Evolutionary conservation across 106 monocot species (phyloP).

Genomic region (Allium sativum): DNA sequence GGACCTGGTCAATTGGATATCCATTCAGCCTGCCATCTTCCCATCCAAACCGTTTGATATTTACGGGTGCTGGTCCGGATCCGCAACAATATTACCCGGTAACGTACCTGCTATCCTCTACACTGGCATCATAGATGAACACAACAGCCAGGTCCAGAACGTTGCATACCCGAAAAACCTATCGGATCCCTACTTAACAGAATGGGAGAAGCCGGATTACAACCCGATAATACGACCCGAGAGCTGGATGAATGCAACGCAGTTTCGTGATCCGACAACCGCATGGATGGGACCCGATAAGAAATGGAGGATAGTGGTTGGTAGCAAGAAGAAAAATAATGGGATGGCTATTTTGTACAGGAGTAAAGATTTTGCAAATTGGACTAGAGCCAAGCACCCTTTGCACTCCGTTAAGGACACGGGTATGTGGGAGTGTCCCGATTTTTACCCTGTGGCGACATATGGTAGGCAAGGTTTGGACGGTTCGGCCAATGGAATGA

Average conservation of each 20-base stretch:
- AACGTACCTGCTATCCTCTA: conserved; percentile 57
- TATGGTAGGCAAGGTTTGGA: conserved; percentile 17
- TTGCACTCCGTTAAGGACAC: conserved; percentile 35
- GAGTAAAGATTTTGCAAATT: conserved; percentile 52
- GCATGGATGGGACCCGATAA: conserved; percentile 45
- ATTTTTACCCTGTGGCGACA: conserved; percentile 57
- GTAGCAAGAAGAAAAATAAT: conserved; percentile 6
- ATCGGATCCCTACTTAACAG: conserved; percentile 58
- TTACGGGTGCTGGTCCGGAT: conserved; percentile 88
- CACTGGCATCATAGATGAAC: conserved; percentile 60
- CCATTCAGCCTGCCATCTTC: conserved; percentile 42
- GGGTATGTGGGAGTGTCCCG: conserved; percentile 89
- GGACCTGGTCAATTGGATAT: conserved; percentile 70
- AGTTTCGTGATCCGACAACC: conserved; percentile 78
- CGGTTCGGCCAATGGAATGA: not conserved
- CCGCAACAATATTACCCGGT: conserved; percentile 67
- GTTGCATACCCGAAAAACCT: conserved; percentile 65
- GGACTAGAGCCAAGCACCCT: conserved; percentile 36
- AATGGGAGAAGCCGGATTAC: conserved; percentile 79
- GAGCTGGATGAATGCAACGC: conserved; percentile 25
- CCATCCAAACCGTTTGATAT: conserved; percentile 61
- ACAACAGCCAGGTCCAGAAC: conserved; percentile 62
- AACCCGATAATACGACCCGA: conserved; percentile 55
- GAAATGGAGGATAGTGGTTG: conserved; percentile 42
- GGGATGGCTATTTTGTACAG: conserved; percentile 43